Conservation (phyloP, 1,284 basidiomycete genomes). For the Ceratobasidium sp. region DNA sequence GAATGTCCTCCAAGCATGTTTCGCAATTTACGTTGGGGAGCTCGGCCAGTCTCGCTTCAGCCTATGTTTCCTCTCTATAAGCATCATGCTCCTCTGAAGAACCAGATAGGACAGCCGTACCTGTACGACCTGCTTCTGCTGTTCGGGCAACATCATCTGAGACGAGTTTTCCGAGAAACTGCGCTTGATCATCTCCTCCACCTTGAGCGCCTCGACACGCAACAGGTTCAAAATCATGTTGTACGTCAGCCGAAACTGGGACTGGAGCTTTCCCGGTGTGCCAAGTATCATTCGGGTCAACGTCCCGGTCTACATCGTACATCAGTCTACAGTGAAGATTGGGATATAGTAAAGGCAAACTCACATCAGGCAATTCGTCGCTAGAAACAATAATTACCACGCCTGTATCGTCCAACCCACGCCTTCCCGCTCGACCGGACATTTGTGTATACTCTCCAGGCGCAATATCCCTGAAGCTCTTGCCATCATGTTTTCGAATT, state of each 20-base stretch:
- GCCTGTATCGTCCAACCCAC: constrained; percentile 94
- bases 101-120: constrained; percentile 54
- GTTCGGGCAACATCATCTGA: constrained; percentile 90
- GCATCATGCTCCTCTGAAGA: constrained; percentile 14
- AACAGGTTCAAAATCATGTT: constrained; percentile 99
- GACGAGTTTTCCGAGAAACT: constrained; percentile 98
- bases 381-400: constrained; percentile 92
- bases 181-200: constrained; percentile 99
- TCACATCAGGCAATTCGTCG: constrained; percentile 86
- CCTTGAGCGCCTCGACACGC: constrained; percentile 93
- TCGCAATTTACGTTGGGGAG: constrained; percentile 75
- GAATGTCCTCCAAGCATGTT: constrained; percentile 73
- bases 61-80: constrained; percentile 56
- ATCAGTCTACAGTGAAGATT: too few relatives aligned
- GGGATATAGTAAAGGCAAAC: too few relatives aligned
- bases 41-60: constrained; percentile 73
- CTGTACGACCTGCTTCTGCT: constrained; percentile 85
- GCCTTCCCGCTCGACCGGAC: constrained; percentile 96
- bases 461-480: constrained; percentile 86
- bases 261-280: constrained; percentile 88
- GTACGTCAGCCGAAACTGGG: constrained; percentile 97
- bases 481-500: constrained; percentile 95
- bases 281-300: constrained; percentile 94
- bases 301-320: constrained; percentile 70
- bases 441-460: constrained; percentile 98